Evolutionary conservation across 2,329 filamentous ascomycete genomes (phyloP), one percentile per base, ranked within the genome.

Genomic region (Trichoderma atroviride): DNA sequence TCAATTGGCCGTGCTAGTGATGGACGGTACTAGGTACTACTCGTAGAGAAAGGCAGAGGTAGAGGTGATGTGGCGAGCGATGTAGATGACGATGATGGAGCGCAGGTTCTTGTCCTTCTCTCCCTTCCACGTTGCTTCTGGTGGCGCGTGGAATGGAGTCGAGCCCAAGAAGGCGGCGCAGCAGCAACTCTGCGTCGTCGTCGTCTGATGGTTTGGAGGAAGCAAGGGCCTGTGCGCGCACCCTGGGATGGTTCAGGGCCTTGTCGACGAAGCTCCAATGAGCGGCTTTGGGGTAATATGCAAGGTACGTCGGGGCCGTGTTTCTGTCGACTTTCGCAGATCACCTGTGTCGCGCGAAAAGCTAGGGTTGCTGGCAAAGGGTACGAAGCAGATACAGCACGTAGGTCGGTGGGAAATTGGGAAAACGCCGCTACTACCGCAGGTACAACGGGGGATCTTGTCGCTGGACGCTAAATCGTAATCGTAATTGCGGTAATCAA

Each of bases 201-300:
- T 47, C 58, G 66, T 53, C 58, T 33, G 66, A 52, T 69, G 50
- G 35, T 53, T 35, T 33, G 27, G 11, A 35, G 22, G 59, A 63
- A 37, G 50, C 59, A 40, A 37, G 14, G 68, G 69, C 62, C 69
- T 70, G 69, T 70, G 69, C 69, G 69, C 69, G 31, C 56, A 55
- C 27, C 61, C 62, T 43, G 59, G 47, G 33, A 58, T 16, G 22
- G 50, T 29, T 47, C 35, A 22, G 59, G 47, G 50, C 33, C 47
- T 33, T 31, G 52, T 35, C 40, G 37, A 57, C 7, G 63, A 47
- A 56, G 27, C 29, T 66, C 63, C 53, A 66, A 58, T 58, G 63
- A 5, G 27, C n/a, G 53, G 52, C 29, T 52, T 57, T 57, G 52
- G 53, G 35, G 37, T 40, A 43, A 43, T 43, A 66, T 66, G 63